Base-by-base conservation (phyloP, 257 asterid species). In the Striga asiatica region DNA sequence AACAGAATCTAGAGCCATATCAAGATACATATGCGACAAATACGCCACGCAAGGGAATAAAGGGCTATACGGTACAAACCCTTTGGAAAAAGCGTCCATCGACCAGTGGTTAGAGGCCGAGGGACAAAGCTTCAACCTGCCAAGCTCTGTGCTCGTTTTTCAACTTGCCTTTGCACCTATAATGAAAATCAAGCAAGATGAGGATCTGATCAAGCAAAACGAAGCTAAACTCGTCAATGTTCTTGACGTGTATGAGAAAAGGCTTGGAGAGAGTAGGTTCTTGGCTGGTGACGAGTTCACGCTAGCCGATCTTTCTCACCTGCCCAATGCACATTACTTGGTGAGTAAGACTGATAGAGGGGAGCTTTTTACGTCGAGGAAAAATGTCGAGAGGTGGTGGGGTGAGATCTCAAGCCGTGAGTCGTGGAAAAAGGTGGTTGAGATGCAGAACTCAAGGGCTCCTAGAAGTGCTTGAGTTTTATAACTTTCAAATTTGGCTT, bases 341-440 rank as follows among this genome's bases (percentile, higher is more conserved):
- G 75, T 69, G 63, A 74, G 60, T n/a, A 59, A 65, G 18, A 73
- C 83, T 18, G 69, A 68, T 6, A 54, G 32, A 27, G 79, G 61
- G 39, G 93, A 79, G 61, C 67, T 79, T 16, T 66, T 87, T 47
- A 67, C 66, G 48, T 69, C 81, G 21, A 75, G 94, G 79, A 62
- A 75, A 66, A 83, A 86, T 52, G 89, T 86, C 4, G 89, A 62
- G 51, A 76, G 96, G 76, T 87, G 96, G 96, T 83, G 96, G 96
- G 74, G 28, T 8, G 93, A 87, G 66, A 84, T 87, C 54, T 79
- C 93, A 0, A 46, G 66, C 58, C 60, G 89, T 2, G 85, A 79
- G 56, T 71, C 93, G n/a, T 87, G 96, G 95, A 85, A 74, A 63
- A 76, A 78, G 67, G 93, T 82, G 50, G 78, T 76, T 12, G 87